Percentiles rank a stretch among this genome's conserved stretches.
Conservation (phyloP, 495 filamentous ascomycete genomes). For the Neurospora sp. region DNA sequence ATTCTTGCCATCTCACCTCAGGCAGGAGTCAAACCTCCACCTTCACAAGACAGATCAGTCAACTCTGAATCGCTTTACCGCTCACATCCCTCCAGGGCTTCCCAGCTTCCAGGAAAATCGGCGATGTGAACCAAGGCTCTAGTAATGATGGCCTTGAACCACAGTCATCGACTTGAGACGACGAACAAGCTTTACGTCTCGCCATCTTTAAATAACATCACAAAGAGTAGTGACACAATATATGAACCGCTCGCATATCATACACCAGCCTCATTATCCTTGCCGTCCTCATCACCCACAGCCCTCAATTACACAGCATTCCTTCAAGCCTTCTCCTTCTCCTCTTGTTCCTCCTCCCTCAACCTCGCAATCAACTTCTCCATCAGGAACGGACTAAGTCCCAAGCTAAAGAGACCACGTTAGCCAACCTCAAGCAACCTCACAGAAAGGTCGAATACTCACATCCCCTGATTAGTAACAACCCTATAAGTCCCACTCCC, state of each 20-base stretch:
- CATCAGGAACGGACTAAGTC: slow-evolving; percentile 46
- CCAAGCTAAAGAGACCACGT: slow-evolving; percentile 30
- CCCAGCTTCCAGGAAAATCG: too few relatives aligned
- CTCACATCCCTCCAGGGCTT: too few relatives aligned
- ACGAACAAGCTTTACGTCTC: too few relatives aligned
- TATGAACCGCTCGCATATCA: background rate
- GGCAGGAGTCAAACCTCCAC: too few relatives aligned
- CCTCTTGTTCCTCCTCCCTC: slow-evolving; percentile 32
- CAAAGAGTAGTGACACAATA: background rate
- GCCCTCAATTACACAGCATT: background rate
- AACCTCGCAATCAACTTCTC: slow-evolving; percentile 45
- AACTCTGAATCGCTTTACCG: too few relatives aligned
- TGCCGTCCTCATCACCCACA: background rate
- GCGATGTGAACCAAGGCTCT: too few relatives aligned
- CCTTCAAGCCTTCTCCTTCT: slow-evolving; percentile 13
- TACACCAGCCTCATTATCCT: background rate
- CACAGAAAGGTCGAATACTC: slow-evolving; percentile 24
- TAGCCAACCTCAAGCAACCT: background rate
- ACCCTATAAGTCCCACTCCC: slow-evolving; percentile 58
- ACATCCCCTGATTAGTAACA: slow-evolving; percentile 61
- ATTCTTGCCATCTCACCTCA: too few relatives aligned
- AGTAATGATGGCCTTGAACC: too few relatives aligned
- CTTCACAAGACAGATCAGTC: too few relatives aligned
- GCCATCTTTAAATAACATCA: background rate
- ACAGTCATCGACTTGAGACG: too few relatives aligned